Conservation (phyloP, 2,329 filamentous ascomycete species). For the Tolypocladium tundrense region DNA sequence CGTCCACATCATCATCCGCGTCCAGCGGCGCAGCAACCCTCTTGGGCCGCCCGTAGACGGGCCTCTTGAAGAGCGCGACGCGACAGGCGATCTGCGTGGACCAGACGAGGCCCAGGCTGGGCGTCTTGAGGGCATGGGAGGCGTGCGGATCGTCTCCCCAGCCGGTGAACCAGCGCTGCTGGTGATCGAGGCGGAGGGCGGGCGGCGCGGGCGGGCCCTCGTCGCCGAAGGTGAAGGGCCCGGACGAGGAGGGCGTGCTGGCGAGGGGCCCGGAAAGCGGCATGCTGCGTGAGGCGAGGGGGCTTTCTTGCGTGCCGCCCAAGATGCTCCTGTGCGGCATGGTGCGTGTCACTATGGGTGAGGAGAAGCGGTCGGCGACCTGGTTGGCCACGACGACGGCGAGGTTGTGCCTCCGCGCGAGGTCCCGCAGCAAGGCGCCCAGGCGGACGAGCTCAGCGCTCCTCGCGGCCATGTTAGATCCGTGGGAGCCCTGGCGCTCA, state of each 20-base stretch:
- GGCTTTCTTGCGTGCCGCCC: slow-evolving; percentile 31
- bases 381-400: slow-evolving; percentile 92
- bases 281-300: slow-evolving; percentile 36
- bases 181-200: slow-evolving; percentile 69
- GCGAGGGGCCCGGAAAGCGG: slow-evolving; percentile 16
- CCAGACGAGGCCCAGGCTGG: slow-evolving; percentile 82
- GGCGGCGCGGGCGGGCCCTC: slow-evolving; percentile 25
- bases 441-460: slow-evolving; percentile 67
- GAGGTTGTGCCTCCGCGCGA: slow-evolving; percentile 65
- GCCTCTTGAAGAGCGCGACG: slow-evolving; percentile 68
- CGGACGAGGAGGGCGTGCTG: slow-evolving; percentile 29
- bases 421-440: slow-evolving; percentile 61
- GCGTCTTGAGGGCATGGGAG: slow-evolving; percentile 58
- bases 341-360: slow-evolving; percentile 1
- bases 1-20: slow-evolving; percentile 30
- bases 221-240: slow-evolving; percentile 21
- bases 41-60: slow-evolving; percentile 35
- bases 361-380: slow-evolving; percentile 74
- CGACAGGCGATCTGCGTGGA: slow-evolving; percentile 78
- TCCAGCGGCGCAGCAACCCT: slow-evolving; percentile 23
- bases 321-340: not conserved
- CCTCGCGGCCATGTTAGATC: slow-evolving; percentile 60
- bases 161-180: slow-evolving; percentile 90
- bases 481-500: slow-evolving; percentile 42
- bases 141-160: slow-evolving; percentile 65